Percentiles rank a stretch among this genome's conserved stretches.
Evolutionary conservation across 148 eudicot genomes (phyloP).

Genomic region (Vaccinium vitisidaea): DNA sequence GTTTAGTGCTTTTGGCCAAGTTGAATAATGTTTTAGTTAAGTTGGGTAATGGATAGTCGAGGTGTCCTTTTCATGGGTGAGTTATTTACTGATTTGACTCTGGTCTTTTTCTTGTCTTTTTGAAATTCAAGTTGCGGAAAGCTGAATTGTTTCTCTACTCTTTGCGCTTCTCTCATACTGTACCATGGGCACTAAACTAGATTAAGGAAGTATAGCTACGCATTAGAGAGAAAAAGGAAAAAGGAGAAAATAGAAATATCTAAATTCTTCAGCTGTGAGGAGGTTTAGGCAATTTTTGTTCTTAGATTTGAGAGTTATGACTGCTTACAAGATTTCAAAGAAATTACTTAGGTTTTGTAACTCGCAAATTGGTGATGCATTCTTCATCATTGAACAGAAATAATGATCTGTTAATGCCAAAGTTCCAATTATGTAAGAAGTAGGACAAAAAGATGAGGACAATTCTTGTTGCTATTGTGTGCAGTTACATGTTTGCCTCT

Average conservation of each 20-base stretch:
- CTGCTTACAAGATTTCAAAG: neutral
- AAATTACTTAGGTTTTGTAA: neutral
- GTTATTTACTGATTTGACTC: neutral
- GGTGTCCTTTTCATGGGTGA: neutral
- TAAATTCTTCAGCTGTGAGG: neutral
- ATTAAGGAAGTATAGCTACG: neutral
- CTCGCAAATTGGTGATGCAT: neutral
- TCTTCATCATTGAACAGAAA: neutral
- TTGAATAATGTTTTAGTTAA: neutral
- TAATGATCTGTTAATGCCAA: neutral
- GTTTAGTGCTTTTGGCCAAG: neutral
- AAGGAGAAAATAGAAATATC: neutral
- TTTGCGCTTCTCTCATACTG: neutral
- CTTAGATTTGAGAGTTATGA: neutral
- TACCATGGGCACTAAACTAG: neutral
- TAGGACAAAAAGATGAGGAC: neutral
- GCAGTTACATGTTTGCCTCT: neutral
- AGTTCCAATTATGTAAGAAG: neutral
- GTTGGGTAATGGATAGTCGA: neutral
- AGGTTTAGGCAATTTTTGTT: neutral
- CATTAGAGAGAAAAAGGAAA: neutral
- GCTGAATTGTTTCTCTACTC: constrained; percentile 5
- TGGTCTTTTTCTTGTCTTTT: neutral
- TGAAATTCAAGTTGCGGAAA: neutral
- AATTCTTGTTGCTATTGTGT: neutral